These are phyloP conservation scores for Hyphodiscus sp. DNA, from an alignment of 2,329 filamentous ascomycete species.

Conservation along the genomic window DNA sequence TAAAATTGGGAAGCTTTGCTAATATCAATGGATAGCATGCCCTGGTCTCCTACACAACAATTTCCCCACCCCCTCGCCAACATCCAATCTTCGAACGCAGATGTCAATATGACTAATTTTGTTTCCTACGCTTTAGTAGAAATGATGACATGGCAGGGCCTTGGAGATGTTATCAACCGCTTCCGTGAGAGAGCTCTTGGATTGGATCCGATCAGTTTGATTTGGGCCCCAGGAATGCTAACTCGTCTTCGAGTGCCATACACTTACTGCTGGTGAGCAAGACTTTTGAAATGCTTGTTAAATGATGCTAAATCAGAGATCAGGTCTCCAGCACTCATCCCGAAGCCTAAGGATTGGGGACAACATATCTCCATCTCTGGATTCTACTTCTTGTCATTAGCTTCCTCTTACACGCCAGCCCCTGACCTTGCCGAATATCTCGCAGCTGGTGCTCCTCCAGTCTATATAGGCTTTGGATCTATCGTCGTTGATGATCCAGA, in stretches of 20 bases:
- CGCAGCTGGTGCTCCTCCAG: constrained; percentile 59
- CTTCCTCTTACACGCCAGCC: constrained; percentile 59
- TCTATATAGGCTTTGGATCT: constrained; percentile 79
- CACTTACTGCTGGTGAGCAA: constrained; percentile 73
- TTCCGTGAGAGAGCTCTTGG: constrained; percentile 72
- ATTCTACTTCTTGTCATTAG: constrained; percentile 68
- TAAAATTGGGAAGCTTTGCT: not conserved
- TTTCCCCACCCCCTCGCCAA: constrained; percentile 68
- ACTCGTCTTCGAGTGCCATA: constrained; percentile 71
- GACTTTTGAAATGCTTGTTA: not conserved
- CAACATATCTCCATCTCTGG: constrained; percentile 66
- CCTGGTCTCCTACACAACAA: constrained; percentile 63
- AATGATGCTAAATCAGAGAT: constrained; percentile 4
- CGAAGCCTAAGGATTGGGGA: constrained; percentile 72
- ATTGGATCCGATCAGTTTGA: constrained; percentile 68
- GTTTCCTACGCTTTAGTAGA: constrained; percentile 64
- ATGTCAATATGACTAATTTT: constrained; percentile 58
- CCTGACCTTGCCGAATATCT: constrained; percentile 62
- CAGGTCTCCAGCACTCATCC: constrained; percentile 67
- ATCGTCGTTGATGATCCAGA: constrained; percentile 76
- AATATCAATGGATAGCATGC: constrained; percentile 42
- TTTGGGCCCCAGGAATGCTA: constrained; percentile 78
- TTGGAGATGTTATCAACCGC: constrained; percentile 85
- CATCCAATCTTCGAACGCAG: constrained; percentile 57
- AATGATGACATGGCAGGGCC: constrained; percentile 67